Base-by-base conservation (phyloP, 495 filamentous ascomycete species). In the Daldinia grandis region DNA sequence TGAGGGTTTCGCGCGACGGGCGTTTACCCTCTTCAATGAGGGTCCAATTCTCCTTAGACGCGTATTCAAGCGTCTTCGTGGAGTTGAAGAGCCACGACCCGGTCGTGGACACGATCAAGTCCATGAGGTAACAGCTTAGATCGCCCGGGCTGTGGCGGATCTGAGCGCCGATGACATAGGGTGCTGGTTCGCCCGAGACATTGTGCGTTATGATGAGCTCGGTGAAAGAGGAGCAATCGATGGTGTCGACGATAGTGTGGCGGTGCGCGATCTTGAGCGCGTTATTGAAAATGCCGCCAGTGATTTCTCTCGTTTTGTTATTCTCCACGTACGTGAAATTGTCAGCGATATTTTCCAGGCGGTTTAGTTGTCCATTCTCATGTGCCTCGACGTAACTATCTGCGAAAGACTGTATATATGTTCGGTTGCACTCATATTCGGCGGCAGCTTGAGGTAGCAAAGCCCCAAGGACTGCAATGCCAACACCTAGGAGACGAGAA, bases 131-230 rank as follows among this genome's bases (percentile, higher is more conserved):
- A 19, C 74, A 61, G 44, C 68, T 76, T 37, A 70, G 69, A 21
- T 73, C 74, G 5, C 58, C 62, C 0, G 63, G 62, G 58, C 74
- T 66, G 68, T 79, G 79, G 10, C 72, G 77, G 62, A 83, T 78
- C 64, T 82, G 80, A 2, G 79, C 79, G n/a, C 81, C 80, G 42
- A 82, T 80, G 1, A 83, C 80, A 40, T 79, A 79, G 2, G 80
- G 79, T 12, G 74, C 72, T 10, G 74, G 56, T 33, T 64, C 31
- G n/a, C 64, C 74, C 0, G 73, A 74, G 6, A 33, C 60, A 4
- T 76, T 64, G 38, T 74, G 69, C n/a, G 76, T 67, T 40, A 73
- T 53, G 56, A 83, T 77, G 40, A 83, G 66, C 67, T 82, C 79
- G 0, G 78, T 79, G 72, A 73, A 83, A 4, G 74, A 73, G 4